These are phyloP conservation scores for Cerioporus squamosus DNA, from an alignment of 1,284 basidiomycete genomes.

Conservation along the genomic window DNA sequence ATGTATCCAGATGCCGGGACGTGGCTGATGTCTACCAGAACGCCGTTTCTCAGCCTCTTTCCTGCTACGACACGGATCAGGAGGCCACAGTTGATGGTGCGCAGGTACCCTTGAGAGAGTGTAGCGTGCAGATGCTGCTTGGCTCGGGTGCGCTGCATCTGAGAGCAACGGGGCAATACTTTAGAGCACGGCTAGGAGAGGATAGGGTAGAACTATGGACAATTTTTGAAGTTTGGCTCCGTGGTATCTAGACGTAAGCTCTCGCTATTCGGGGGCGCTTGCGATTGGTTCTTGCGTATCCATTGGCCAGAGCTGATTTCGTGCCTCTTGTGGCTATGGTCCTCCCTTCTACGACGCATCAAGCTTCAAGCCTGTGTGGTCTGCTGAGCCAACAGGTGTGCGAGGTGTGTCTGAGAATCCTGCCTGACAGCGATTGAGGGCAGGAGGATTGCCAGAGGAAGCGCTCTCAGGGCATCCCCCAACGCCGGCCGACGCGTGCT, in stretches of 20 bases:
- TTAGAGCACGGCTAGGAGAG: slow-evolving; percentile 38
- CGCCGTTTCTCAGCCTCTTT: slow-evolving; percentile 13
- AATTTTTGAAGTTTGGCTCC: slow-evolving; percentile 52
- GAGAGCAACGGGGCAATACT: slow-evolving; percentile 33
- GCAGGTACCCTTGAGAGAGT: slow-evolving; percentile 34
- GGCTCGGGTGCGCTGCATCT: slow-evolving; percentile 26
- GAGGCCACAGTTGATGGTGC: slow-evolving; percentile 10
- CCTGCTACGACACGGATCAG: slow-evolving; percentile 22
- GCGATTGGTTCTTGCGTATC: background rate
- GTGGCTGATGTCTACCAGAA: slow-evolving; percentile 19
- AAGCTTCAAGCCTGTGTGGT: too few species aligned
- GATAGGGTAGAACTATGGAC: slow-evolving; percentile 43
- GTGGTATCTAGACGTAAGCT: slow-evolving; percentile 26
- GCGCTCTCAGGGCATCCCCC: slow-evolving; percentile 10
- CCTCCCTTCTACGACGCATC: too few species aligned
- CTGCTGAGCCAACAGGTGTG: too few species aligned
- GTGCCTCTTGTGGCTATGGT: background rate
- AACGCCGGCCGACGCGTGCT: background rate
- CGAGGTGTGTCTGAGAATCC: too few species aligned
- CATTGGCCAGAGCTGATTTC: background rate
- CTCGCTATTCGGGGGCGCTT: background rate
- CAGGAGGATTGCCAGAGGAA: background rate
- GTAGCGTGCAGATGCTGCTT: slow-evolving; percentile 33
- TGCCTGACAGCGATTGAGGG: background rate
- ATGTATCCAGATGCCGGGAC: background rate